Percentiles rank a stretch among this genome's conserved stretches.
Evolutionary conservation across 306 rosid species (phyloP).

Genomic region (Myrica gale): DNA sequence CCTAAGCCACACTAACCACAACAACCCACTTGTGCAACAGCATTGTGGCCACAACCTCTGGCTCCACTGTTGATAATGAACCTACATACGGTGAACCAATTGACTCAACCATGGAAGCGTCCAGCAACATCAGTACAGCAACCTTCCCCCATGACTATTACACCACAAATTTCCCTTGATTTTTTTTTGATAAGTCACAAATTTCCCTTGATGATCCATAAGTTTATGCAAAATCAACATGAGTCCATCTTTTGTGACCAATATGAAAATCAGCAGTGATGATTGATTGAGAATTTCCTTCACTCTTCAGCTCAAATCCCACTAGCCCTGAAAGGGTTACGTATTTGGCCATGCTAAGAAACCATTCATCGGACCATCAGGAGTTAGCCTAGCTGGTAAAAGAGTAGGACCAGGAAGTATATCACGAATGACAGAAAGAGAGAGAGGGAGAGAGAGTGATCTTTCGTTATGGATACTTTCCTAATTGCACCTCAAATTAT

Average conservation of each 20-base stretch:
- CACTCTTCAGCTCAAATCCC: neutral
- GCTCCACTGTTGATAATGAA: too few relatives aligned
- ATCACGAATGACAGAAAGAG: neutral
- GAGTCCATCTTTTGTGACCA: neutral
- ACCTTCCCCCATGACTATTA: neutral
- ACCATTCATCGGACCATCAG: neutral
- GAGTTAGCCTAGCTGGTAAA: neutral
- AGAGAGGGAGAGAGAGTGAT: neutral
- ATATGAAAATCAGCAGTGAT: neutral
- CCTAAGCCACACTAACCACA: too few relatives aligned
- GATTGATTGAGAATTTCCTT: neutral
- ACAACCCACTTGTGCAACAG: too few relatives aligned
- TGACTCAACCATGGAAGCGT: too few relatives aligned
- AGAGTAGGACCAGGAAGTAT: neutral
- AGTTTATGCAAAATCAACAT: neutral
- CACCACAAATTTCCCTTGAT: neutral
- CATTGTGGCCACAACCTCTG: too few relatives aligned
- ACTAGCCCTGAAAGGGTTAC: neutral
- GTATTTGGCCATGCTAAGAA: neutral
- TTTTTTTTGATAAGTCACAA: too few relatives aligned
- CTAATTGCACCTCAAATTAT: neutral
- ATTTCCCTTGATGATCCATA: neutral
- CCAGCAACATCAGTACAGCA: neutral
- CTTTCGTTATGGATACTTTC: neutral
- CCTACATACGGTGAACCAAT: too few relatives aligned